Percentiles rank a stretch among this genome's conserved stretches.
Evolutionary conservation across 345 rosid genomes (phyloP).

Genomic region (Physaria fendleri): DNA sequence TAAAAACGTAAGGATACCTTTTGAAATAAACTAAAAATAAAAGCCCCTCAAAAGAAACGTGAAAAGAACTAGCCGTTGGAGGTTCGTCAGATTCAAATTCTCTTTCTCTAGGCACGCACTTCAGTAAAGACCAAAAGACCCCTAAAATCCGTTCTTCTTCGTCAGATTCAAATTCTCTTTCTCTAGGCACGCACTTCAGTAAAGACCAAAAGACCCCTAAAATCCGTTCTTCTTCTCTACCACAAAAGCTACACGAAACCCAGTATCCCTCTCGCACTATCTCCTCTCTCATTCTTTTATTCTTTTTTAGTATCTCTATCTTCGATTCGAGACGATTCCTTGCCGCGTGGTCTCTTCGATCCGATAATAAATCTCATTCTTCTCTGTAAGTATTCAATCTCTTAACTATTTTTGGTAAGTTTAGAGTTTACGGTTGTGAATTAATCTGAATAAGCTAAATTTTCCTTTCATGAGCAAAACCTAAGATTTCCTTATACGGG

Average conservation of each 20-base stretch:
- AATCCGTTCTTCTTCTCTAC: constrained; percentile 6
- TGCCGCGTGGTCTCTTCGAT: background rate
- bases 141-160: constrained; percentile 13
- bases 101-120: constrained; percentile 18
- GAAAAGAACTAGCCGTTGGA: constrained; percentile 29
- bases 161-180: constrained; percentile 22
- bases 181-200: constrained; percentile 25
- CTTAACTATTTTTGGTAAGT: background rate
- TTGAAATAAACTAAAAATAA: background rate
- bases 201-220: constrained; percentile 25
- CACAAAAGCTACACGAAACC: constrained; percentile 6
- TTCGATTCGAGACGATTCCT: constrained; percentile 8
- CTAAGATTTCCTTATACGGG: constrained; percentile 13
- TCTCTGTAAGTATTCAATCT: constrained; percentile 12
- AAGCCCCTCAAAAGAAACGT: constrained; percentile 18
- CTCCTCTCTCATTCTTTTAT: constrained; percentile 15
- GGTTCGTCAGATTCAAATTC: constrained; percentile 24
- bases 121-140: constrained; percentile 24
- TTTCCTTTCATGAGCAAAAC: constrained; percentile 11
- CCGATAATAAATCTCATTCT: background rate
- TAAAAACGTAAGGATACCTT: background rate
- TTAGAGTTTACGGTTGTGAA: background rate
- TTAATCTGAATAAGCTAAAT: background rate
- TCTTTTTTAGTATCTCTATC: background rate
- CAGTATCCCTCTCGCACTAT: constrained; percentile 5